A percentile compares a stretch with the other conserved stretches of the same genome.
Evolutionary conservation across 345 rosid genomes (phyloP).

Genomic region (Erucastrum elatum): DNA sequence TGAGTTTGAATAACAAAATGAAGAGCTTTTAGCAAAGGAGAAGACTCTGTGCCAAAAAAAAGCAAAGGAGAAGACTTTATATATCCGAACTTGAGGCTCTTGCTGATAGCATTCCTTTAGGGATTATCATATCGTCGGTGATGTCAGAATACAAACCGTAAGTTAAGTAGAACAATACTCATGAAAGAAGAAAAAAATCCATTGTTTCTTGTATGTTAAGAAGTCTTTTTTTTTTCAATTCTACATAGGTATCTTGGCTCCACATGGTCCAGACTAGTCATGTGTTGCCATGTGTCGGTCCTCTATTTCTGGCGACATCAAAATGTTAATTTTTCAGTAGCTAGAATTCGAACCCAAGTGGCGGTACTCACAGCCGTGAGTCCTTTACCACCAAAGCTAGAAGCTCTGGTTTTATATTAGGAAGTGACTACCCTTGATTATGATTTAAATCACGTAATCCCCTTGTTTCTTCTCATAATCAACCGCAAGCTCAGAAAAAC

Average conservation of each 20-base stretch:
- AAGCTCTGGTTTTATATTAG: no score
- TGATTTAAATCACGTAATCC: not conserved
- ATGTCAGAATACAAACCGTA: constrained; percentile 51
- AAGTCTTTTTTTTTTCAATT: not conserved
- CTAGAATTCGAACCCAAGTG: no score
- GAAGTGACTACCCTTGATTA: not conserved
- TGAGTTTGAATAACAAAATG: constrained; percentile 42
- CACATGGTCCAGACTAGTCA: no score
- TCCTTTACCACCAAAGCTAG: no score
- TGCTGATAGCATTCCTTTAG: constrained; percentile 65
- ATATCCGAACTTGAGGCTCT: constrained; percentile 75
- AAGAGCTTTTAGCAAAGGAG: constrained; percentile 74
- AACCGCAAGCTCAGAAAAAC: no score
- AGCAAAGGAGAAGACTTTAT: not conserved
- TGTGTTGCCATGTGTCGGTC: no score
- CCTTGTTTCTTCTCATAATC: not conserved
- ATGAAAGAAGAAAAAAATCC: not conserved
- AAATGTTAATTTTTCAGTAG: no score
- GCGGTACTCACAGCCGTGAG: no score
- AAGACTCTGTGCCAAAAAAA: constrained; percentile 40
- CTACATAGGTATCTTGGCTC: no score
- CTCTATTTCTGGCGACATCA: no score
- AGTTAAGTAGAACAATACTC: not conserved
- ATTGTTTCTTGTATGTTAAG: not conserved
- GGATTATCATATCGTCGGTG: constrained; percentile 70